Conservation (phyloP, 352 stramenopile genomes). For the Globisporangium cylindrosporum region DNA sequence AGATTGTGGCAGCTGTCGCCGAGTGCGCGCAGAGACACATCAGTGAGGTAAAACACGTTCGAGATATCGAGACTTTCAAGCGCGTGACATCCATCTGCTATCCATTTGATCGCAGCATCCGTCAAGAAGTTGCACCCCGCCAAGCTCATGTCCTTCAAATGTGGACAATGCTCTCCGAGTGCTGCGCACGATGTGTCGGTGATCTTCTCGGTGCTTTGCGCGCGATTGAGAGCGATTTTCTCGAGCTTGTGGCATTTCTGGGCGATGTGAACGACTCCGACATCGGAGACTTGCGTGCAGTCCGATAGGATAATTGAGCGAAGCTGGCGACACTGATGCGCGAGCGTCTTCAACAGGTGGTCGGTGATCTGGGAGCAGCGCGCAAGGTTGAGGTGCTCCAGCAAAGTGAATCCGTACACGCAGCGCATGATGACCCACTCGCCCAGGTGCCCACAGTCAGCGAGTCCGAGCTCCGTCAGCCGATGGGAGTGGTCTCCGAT, state of each 20-base stretch:
- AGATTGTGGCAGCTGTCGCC: constrained; percentile 37
- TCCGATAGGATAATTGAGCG: constrained; percentile 69
- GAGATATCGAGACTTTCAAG: constrained; percentile 82
- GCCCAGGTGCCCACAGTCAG: constrained; percentile 52
- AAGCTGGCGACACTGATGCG: constrained; percentile 63
- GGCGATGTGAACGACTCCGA: constrained; percentile 79
- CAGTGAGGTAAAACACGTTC: constrained; percentile 83
- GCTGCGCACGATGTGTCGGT: constrained; percentile 88
- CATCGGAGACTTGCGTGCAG: constrained; percentile 82
- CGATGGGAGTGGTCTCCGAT: constrained; percentile 57
- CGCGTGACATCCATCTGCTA: constrained; percentile 70
- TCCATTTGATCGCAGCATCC: constrained; percentile 89
- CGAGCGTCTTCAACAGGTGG: constrained; percentile 78
- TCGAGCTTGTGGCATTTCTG: constrained; percentile 70
- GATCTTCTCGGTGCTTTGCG: constrained; percentile 67
- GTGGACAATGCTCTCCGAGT: constrained; percentile 59
- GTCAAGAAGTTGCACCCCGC: constrained; percentile 86
- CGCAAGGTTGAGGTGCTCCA: constrained; percentile 61
- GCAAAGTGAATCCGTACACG: constrained; percentile 49
- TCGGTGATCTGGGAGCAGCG: constrained; percentile 85
- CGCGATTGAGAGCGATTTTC: constrained; percentile 62
- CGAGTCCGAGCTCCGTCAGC: constrained; percentile 37
- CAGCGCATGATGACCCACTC: constrained; percentile 74
- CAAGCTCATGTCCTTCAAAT: constrained; percentile 60
- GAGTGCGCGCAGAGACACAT: constrained; percentile 58